A percentile compares a stretch with the other conserved stretches of the same genome.
Evolutionary conservation across 768 basidiomycete genomes (phyloP).

Genomic region (Xerocomus brunneocitrinus): DNA sequence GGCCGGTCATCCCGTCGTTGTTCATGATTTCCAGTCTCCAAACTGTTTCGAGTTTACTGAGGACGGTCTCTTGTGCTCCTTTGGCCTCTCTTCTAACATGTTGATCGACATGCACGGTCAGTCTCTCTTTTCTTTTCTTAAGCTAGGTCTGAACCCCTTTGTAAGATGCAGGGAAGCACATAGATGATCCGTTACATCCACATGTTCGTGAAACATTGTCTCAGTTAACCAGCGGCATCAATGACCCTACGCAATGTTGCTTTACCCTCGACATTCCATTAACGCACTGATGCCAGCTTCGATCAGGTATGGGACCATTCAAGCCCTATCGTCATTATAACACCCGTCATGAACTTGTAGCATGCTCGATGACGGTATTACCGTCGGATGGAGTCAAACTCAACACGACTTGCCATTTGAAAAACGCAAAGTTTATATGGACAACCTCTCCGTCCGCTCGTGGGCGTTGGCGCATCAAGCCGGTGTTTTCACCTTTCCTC

Average conservation of each 20-base stretch:
- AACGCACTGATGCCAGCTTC: background rate
- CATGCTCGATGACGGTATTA: slow-evolving; percentile 5
- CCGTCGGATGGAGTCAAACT: slow-evolving; percentile 7
- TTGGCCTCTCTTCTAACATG: background rate
- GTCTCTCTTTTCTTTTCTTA: no score
- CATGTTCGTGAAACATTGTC: background rate
- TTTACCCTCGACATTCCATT: background rate
- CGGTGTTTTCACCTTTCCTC: background rate
- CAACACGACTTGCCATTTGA: background rate
- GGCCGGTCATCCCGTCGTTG: background rate
- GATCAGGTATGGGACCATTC: no score
- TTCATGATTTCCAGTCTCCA: background rate
- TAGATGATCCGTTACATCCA: no score
- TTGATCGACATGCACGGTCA: background rate
- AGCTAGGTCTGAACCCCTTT: no score
- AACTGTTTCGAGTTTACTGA: background rate
- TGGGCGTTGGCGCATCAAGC: background rate
- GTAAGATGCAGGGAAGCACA: no score
- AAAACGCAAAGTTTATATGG: background rate
- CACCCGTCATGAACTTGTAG: no score
- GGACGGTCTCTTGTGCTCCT: background rate
- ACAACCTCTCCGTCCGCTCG: background rate
- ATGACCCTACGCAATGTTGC: background rate
- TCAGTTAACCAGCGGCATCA: background rate
- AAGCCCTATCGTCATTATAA: no score